Base-by-base conservation (phyloP, 129 eudicot species). In the Logfia minima region DNA sequence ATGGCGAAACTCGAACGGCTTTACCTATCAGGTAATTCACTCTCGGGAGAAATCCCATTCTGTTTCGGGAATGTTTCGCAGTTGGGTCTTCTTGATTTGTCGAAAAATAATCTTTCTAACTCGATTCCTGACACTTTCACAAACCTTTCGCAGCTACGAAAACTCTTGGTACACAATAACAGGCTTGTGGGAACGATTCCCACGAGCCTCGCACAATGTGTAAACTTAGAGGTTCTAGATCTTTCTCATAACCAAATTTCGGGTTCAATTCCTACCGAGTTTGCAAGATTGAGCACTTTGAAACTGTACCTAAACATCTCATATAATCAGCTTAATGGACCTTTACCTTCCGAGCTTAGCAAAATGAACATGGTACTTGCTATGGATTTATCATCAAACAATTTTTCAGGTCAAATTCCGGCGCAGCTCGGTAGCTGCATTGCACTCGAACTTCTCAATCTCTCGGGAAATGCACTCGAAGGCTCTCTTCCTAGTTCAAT, bases 281-380 rank as follows among this genome's bases (percentile, higher is more conserved):
- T 92, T 45, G 98, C 98, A 18, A 88, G 93, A 66, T 82, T 92
- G 70, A 92, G 77, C 62, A 92, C 88, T 74, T 83, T 92, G 85
- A 92, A 90, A 76, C 75, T 92, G 80, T 92, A 88, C 83, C 75
- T 92, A 77, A 92, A 92, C 82, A 70, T 92, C 66, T 92, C 98
- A 32, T 63, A 74, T 22, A 92, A 92, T 63, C 85, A 79, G 37
- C 81, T 92, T 31, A 53, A 71, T 69, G 98, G 98, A 19, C 84
- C 87, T 52, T 71, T 92, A 61, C 98, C 98, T 7, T 43, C 84
- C 16, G 96, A 86, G 88, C 81, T 92, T 67, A 86, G 96, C 70
- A 90, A 92, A 79, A 87, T 92, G 98, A 87, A 84, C 81, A 92
- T 92, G 98, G 96, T 92, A 19, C 60, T 89, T n/a, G 96, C 90